Evolutionary conservation across 2,329 filamentous ascomycete genomes (phyloP), one percentile per base, ranked within the genome.

Genomic region (Tolypocladium nubicola): DNA sequence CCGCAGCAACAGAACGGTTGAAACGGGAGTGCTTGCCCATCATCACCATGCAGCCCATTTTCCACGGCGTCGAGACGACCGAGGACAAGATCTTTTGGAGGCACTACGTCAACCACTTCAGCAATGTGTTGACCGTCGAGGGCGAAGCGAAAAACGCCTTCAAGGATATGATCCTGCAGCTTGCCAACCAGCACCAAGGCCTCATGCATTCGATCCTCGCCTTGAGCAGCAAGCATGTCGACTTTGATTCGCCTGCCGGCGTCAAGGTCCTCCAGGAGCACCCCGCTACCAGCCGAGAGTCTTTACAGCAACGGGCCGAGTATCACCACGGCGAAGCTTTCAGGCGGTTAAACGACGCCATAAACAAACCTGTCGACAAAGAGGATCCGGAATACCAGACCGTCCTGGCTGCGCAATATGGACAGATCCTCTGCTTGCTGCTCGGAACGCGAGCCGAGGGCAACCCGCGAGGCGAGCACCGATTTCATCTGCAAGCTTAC

Each of bases 121-220:
- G 89, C 73, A 83, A 85, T 45, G 87, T 94, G 2, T 78, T 96
- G 55, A 96, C 89, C 1, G 81, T 96, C 21, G 89, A 93, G 66
- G 86, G 87, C 54, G 89, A 92, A 67, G 81, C 86, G 60, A 85
- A 85, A 59, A 96, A 95, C 63, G 89, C 90, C 1, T 96, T 96
- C 74, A 89, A 89, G 67, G 87, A 90, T 62, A 86, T 94, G 62
- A 76, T 96, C 40, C 77, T 96, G 3, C 89, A 89, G 1, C 88
- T 95, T 75, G 90, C 91, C 3, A 84, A 89, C 47, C 79, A 86
- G 59, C 87, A 96, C 67, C 80, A 85, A 60, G 90, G 90, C 14
- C 76, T 96, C 55, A 96, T 96, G 90, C 91, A 96, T 69, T 94
- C 90, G 13, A 84, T 96, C 54, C 79, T 96, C 56, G 90, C 89